Percentiles rank a stretch among this genome's conserved stretches.
phyloP scores from a whole-genome alignment of 164 flowering plant genomes.

The Piper betle region DNA sequence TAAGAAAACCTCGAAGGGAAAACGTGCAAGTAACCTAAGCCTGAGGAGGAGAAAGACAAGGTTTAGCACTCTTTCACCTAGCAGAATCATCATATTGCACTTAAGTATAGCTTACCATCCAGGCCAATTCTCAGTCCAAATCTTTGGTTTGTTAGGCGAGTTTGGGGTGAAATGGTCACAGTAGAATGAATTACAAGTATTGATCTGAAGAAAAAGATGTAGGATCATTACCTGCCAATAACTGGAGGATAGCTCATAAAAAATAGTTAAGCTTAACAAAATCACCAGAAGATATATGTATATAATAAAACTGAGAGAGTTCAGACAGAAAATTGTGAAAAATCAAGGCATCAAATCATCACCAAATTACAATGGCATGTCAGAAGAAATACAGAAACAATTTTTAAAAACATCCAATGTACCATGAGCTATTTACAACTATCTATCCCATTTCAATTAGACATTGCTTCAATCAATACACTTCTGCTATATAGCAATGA shows the following conservation, averaged over 20 bases:
- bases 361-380: too few species aligned
- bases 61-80: background rate
- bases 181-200: conserved; percentile 94
- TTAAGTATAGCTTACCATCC: conserved; percentile 64
- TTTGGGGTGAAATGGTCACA: conserved; percentile 80
- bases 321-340: too few species aligned
- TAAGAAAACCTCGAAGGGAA: background rate
- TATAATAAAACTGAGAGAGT: too few species aligned
- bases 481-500: background rate
- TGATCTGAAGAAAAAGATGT: conserved; percentile 48
- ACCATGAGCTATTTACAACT: background rate
- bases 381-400: too few species aligned
- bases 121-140: conserved; percentile 99
- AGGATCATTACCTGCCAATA: background rate
- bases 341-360: too few species aligned
- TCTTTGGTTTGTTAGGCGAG: conserved; percentile 67
- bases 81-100: background rate
- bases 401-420: too few species aligned
- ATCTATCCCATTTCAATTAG: background rate
- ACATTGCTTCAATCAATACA: background rate
- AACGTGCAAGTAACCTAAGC: background rate
- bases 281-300: too few species aligned
- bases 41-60: background rate
- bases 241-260: background rate
- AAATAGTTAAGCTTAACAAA: too few species aligned